phyloP scores from a whole-genome alignment of 768 basidiomycete species.

The Tulasnella sp. region DNA sequence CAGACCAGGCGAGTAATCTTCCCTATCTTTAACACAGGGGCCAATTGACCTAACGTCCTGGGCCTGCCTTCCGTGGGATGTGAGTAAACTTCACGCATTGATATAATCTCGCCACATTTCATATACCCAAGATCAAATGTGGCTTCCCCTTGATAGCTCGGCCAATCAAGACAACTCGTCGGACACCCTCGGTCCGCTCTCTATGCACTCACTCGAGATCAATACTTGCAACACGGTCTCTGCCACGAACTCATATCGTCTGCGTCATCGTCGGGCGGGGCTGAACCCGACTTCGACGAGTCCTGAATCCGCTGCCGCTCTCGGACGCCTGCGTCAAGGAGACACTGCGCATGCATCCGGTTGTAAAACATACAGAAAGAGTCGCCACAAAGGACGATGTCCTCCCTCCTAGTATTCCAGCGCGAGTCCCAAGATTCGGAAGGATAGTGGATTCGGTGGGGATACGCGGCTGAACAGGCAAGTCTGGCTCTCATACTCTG shows the following conservation, averaged over 20 bases:
- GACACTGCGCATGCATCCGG: slow-evolving; percentile 32
- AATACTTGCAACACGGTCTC: slow-evolving; percentile 30
- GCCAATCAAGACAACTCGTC: too few relatives aligned
- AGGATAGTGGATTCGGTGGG: slow-evolving; percentile 24
- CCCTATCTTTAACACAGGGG: too few relatives aligned
- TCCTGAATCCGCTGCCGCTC: slow-evolving; percentile 29
- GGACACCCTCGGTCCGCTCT: too few relatives aligned
- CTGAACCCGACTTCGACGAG: slow-evolving; percentile 30
- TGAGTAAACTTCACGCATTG: too few relatives aligned
- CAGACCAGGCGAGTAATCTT: too few relatives aligned
- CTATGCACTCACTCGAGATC: slow-evolving; percentile 32
- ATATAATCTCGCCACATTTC: too few relatives aligned
- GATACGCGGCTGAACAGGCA: slow-evolving; percentile 32
- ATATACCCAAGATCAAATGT: too few relatives aligned
- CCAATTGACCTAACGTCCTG: too few relatives aligned
- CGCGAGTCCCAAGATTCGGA: slow-evolving; percentile 21
- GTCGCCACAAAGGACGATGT: slow-evolving; percentile 33
- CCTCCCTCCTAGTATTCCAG: slow-evolving; percentile 32
- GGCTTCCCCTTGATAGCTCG: too few relatives aligned
- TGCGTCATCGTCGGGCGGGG: background rate
- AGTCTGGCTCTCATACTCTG: background rate
- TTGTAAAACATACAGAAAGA: slow-evolving; percentile 32
- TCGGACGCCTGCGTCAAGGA: slow-evolving; percentile 36
- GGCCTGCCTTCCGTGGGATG: too few relatives aligned
- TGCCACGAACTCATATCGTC: slow-evolving; percentile 30